phyloP scores from a whole-genome alignment of 371 early-diverging fungal genomes.

The Mucor irregularis region DNA sequence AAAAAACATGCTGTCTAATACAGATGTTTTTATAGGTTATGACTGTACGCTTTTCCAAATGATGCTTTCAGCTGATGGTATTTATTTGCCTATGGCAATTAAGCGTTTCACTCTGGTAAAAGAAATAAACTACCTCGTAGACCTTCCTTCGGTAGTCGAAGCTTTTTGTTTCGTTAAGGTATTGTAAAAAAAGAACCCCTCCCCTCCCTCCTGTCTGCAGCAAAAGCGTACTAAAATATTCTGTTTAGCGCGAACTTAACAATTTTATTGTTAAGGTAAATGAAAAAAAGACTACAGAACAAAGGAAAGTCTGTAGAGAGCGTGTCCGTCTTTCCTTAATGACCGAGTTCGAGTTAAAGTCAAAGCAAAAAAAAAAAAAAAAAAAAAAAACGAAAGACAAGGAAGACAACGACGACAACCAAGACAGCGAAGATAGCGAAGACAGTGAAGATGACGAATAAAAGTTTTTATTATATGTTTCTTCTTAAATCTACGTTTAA shows the following conservation, averaged over 20 bases:
- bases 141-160: slow-evolving; percentile 14
- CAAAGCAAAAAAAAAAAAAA: slow-evolving; percentile 13
- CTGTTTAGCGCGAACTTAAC: slow-evolving; percentile 19
- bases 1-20: slow-evolving; percentile 17
- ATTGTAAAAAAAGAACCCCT: slow-evolving; percentile 21
- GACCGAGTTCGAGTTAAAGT: slow-evolving; percentile 12
- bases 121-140: slow-evolving; percentile 10
- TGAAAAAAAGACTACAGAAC: slow-evolving; percentile 11
- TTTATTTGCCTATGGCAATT: slow-evolving; percentile 19
- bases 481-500: no score
- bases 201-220: slow-evolving; percentile 8
- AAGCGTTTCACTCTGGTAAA: slow-evolving; percentile 14
- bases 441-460: no score
- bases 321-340: slow-evolving; percentile 12
- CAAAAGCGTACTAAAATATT: slow-evolving; percentile 18
- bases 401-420: no score
- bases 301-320: slow-evolving; percentile 14
- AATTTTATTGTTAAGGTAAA: slow-evolving; percentile 16
- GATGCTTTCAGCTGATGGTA: slow-evolving; percentile 16
- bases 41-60: slow-evolving; percentile 13
- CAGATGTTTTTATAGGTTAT: slow-evolving; percentile 15
- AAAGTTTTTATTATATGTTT: no score
- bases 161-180: slow-evolving; percentile 20
- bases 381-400: no score
- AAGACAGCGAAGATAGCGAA: no score